Evolutionary conservation across 2,329 filamentous ascomycete genomes (phyloP), one percentile per base, ranked within the genome.

Genomic region (Calonectria henricotiae): DNA sequence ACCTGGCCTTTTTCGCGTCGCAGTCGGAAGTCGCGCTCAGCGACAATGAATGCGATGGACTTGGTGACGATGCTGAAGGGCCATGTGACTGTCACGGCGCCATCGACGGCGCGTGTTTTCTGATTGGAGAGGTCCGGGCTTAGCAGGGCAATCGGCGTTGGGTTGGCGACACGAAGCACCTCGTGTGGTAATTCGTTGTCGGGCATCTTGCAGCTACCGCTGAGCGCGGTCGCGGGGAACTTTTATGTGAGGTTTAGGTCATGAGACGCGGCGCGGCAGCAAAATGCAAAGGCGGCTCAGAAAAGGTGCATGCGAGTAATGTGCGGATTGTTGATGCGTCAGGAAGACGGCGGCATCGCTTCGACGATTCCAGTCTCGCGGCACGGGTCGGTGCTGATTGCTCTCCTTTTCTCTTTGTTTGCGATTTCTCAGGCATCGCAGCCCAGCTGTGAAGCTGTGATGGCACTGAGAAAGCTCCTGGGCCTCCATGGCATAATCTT

Each of bases 61-160:
- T 89, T 89, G 35, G 89, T 92, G 30, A 94, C 90, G 25, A 92
- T 93, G 73, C 93, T 98, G 82, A 94, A 98, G 0, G 96, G 96
- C 95, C 96, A 98, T 68, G 94, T 91, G 41, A 98, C 90, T 9
- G 94, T 96, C 25, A 98, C 90, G 17, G 93, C 86, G 44, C 93
- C 95, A 68, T 89, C 88, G 37, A 98, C 82, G 13, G 85, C 83
- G 70, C 83, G 83, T 6, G 82, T 80, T 2, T 78, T 68, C 27
- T 81, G 79, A 13, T 86, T 79, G 15, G 81, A 67, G 6, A 90
- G 76, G 9, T 85, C 82, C 6, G 89, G 89, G 39, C 75, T 80
- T 39, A 92, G 84, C 70, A 89, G 83, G 8, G 90, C 85, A 75
- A 92, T 91, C 20, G 89, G 83, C 11, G 87, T 88, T 27, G 82